A percentile compares a stretch with the other conserved stretches of the same genome.
These are phyloP conservation scores for Primulina tabacum DNA, from an alignment of 257 asterid genomes.

Conservation along the genomic window DNA sequence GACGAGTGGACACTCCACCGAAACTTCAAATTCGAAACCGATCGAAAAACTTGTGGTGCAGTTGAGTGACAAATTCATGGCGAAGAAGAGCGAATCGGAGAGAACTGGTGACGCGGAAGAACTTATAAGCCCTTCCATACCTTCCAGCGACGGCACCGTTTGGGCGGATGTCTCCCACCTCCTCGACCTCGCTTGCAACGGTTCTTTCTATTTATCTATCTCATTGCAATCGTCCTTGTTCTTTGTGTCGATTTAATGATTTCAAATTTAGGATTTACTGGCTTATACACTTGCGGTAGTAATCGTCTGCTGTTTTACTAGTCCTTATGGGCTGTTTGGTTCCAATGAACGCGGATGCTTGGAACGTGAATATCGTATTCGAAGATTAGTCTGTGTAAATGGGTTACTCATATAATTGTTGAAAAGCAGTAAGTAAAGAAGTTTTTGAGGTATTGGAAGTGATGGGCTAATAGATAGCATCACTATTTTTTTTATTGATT, in stretches of 20 bases:
- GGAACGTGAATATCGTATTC: too few species aligned
- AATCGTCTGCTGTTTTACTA: neutral
- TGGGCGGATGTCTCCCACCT: slow-evolving; percentile 84
- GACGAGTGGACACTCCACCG: neutral
- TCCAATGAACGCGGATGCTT: neutral
- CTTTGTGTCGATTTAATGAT: slow-evolving; percentile 6
- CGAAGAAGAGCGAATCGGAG: slow-evolving; percentile 37
- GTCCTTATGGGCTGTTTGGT: neutral
- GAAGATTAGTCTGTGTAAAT: neutral
- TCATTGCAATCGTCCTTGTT: slow-evolving; percentile 1
- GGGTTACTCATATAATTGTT: neutral
- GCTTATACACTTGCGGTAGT: slow-evolving; percentile 3
- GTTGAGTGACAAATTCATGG: slow-evolving; percentile 27
- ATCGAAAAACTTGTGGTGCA: neutral
- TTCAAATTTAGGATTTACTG: neutral
- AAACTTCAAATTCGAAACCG: neutral
- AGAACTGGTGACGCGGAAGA: slow-evolving; percentile 30
- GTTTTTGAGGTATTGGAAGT: neutral
- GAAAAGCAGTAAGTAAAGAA: neutral
- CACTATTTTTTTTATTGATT: neutral
- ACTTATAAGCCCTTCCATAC: slow-evolving; percentile 53
- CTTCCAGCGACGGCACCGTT: slow-evolving; percentile 65
- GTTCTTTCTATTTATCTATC: slow-evolving; percentile 36
- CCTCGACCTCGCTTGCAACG: slow-evolving; percentile 65
- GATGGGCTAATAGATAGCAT: neutral